Base-by-base conservation (phyloP, 208 protist genomes). In the Leptomonas pyrrhocoris region DNA sequence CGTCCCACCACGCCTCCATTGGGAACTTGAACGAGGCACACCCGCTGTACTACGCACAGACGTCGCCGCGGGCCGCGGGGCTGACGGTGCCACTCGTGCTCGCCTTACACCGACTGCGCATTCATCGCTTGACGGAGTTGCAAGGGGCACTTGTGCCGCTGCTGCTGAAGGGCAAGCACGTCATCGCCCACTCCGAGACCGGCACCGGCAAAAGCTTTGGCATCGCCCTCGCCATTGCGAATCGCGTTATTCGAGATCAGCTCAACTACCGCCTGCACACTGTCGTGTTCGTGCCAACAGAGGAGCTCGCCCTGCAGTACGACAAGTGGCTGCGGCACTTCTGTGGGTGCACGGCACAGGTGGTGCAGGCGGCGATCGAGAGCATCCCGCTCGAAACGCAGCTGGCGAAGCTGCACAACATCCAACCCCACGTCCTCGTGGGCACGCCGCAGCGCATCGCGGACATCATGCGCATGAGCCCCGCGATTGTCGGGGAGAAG, bases 251-350 rank as follows among this genome's bases (percentile, higher is more conserved):
- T 51, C 85, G 89, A 8, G 83, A 92, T 45, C 84, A 82, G 58
- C 77, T 96, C 27, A 94, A 94, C 73, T 93, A 94, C 66, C 92
- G 92, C 59, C 86, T 96, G 27, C 92, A 96, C 75, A 96, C 92
- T 11, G 73, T 92, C 48, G 85, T 96, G 19, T 78, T 96, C 63
- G 89, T 94, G 9, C 92, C 92, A 2, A 96, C 89, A 0, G 80
- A 90, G 58, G 92, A 96, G 74, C 75, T 96, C 21, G 84, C 88
- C 19, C 74, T 94, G 69, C 92, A 96, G 79, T 96, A 96, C 77
- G 89, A 94, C 51, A 92, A 94, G 74, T 96, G 92, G 89, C 71
- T 96, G 30, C 77, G 88, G 2, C 82, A 94, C 75, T 93, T 96
- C 83, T 80, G 85, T 45, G 89, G 89, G 23, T 84, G 77, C 77